Percentiles rank a stretch among this genome's conserved stretches.
Evolutionary conservation across 75 land plant genomes (phyloP).

Genomic region (Cupressus sempervirens): DNA sequence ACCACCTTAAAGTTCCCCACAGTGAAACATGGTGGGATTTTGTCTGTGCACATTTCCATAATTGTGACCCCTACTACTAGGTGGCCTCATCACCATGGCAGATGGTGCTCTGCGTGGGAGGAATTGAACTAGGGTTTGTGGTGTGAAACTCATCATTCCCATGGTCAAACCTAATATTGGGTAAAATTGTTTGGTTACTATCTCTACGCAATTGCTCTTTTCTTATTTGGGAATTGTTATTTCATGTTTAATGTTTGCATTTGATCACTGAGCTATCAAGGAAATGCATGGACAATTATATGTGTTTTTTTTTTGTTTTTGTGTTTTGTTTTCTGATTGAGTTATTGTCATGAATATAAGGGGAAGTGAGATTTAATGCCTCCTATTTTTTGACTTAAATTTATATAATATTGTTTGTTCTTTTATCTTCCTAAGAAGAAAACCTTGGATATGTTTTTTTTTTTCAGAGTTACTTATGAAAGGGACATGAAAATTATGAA

Average conservation of each 20-base stretch:
- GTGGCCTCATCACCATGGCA: too few relatives aligned
- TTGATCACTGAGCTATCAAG: background rate
- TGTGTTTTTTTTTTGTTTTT: too few relatives aligned
- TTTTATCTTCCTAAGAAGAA: background rate
- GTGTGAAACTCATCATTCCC: too few relatives aligned
- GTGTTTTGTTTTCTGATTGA: background rate
- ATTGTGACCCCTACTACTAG: too few relatives aligned
- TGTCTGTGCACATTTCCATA: too few relatives aligned
- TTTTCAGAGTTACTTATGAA: slow-evolving; percentile 78
- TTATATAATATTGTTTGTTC: background rate
- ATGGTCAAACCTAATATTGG: too few relatives aligned
- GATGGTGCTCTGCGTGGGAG: too few relatives aligned
- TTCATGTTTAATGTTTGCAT: background rate
- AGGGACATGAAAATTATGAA: slow-evolving; percentile 91
- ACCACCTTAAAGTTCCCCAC: too few relatives aligned
- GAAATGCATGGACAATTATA: background rate
- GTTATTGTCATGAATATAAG: background rate
- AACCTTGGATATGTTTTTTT: background rate
- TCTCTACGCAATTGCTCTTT: background rate
- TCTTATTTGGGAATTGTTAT: too few relatives aligned
- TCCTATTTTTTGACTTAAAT: background rate
- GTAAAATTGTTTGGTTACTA: background rate
- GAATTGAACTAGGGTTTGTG: too few relatives aligned
- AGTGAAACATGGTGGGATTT: too few relatives aligned
- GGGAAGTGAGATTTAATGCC: background rate